Base-by-base conservation (phyloP, 495 filamentous ascomycete species). In the Diplogelasinospora grovesii region DNA sequence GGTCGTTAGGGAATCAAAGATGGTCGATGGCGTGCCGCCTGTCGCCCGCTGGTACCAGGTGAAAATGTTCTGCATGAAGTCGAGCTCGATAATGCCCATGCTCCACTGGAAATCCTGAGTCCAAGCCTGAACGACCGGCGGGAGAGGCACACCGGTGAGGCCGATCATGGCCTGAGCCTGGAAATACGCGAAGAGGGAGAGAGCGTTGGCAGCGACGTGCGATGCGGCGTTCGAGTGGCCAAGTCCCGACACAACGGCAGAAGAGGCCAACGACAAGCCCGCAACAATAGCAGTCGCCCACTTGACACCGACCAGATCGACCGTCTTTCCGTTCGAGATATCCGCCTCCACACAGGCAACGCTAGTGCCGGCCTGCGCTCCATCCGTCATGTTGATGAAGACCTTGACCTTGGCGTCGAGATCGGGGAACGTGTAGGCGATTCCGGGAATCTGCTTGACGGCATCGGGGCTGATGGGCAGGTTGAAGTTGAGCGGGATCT, bases 51-150 rank as follows among this genome's bases (percentile, higher is more conserved):
- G 92, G 59, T 97, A 98, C 92, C 92, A 98, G 30, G 89, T 94
- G 41, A 86, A 83, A 44, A 96, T 85, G 20, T 73, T 67, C 60
- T 98, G 86, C 64, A 97, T 75, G 61, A 95, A 98, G 22, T 73
- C 71, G 40, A 98, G 70, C 41, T 74, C 75, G 52, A 98, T 93
- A 54, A 98, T 90, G 55, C 92, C 92, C 88, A 98, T 93, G 59
- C 81, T 90, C 92, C 92, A 98, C 63, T 94, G 84, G 73, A 97
- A 97, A 60, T 97, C 93, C 69, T 97, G 90, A 4, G 92, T 96
- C 92, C 92, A 98, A 0, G 89, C 74, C 59, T 83, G 77, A 31
- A 95, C 92, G 41, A 96, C 82, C 0, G 92, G 92, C 3, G 92
- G 92, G 43, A 96, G 75, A 20, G 71, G 71, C 19, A 96, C 80